A percentile compares a stretch with the other conserved stretches of the same genome.
These are phyloP conservation scores for Trichoderma hamatum DNA, from an alignment of 2,329 filamentous ascomycete species.

Conservation along the genomic window DNA sequence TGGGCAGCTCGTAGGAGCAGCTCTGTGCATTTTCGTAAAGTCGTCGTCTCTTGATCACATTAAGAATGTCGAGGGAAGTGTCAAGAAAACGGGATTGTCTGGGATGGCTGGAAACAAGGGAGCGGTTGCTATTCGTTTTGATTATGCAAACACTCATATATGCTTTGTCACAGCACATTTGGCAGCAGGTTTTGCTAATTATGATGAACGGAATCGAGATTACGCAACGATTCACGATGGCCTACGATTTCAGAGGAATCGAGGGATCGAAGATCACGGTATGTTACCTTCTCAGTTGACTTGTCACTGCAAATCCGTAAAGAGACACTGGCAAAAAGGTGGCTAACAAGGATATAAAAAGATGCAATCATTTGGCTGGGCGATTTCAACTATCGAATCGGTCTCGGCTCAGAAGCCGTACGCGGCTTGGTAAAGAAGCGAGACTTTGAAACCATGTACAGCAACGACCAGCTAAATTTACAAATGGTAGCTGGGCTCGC, in stretches of 20 bases:
- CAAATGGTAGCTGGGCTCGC: conserved; percentile 93
- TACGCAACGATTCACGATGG: conserved; percentile 88
- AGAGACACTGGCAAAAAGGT: neutral
- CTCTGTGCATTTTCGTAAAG: conserved; percentile 88
- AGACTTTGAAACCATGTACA: conserved; percentile 79
- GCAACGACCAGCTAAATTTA: conserved; percentile 93
- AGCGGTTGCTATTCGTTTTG: conserved; percentile 92
- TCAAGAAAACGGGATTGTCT: conserved; percentile 93
- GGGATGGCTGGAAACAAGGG: conserved; percentile 99
- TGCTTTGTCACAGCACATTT: conserved; percentile 97
- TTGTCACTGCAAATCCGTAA: neutral
- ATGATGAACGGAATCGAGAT: conserved; percentile 92
- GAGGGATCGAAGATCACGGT: conserved; percentile 89
- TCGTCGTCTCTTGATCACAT: conserved; percentile 75
- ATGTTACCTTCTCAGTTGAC: conserved; percentile 29
- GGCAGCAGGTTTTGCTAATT: conserved; percentile 94
- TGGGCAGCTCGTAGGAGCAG: conserved; percentile 92
- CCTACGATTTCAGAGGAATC: conserved; percentile 85
- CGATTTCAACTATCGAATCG: conserved; percentile 98
- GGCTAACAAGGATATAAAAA: conserved; percentile 31
- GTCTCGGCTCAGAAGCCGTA: conserved; percentile 76
- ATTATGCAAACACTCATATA: conserved; percentile 88
- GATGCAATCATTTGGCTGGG: conserved; percentile 89
- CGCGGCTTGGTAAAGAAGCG: conserved; percentile 71
- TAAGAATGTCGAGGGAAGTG: conserved; percentile 94